A percentile compares a stretch with the other conserved stretches of the same genome.
Conservation (phyloP, 768 basidiomycete genomes). For the Austroboletus festivus region DNA sequence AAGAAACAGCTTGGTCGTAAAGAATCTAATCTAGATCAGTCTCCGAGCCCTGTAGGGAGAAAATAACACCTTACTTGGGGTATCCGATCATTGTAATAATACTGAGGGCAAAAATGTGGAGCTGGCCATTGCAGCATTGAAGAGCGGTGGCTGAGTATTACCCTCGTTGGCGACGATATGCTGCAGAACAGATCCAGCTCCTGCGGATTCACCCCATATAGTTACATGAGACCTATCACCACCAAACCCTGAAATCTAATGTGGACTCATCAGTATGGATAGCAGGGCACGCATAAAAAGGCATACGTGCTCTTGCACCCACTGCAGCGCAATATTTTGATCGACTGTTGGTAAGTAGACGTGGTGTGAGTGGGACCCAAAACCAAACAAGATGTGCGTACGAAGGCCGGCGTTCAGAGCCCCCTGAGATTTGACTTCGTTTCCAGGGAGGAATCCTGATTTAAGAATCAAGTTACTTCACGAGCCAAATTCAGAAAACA, state of each 20-base stretch:
- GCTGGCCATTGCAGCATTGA: constrained; percentile 32
- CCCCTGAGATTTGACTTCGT: constrained; percentile 29
- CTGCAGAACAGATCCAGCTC: constrained; percentile 34
- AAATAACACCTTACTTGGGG: constrained; percentile 23
- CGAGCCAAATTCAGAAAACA: neutral
- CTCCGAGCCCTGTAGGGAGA: neutral
- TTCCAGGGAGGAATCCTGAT: constrained; percentile 33
- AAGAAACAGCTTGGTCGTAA: constrained; percentile 11
- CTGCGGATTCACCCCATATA: constrained; percentile 37
- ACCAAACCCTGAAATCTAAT: constrained; percentile 33
- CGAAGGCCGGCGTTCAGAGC: constrained; percentile 35
- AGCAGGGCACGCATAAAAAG: neutral
- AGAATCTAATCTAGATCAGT: constrained; percentile 9
- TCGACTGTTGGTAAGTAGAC: constrained; percentile 28
- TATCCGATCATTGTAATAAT: constrained; percentile 29
- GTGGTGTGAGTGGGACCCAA: neutral
- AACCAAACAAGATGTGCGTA: constrained; percentile 9
- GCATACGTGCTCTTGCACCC: constrained; percentile 35
- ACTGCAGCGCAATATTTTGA: constrained; percentile 33
- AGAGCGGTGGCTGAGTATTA: constrained; percentile 32
- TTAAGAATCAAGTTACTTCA: neutral
- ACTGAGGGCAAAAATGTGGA: constrained; percentile 34
- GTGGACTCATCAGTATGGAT: neutral
- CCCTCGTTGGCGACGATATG: constrained; percentile 35
- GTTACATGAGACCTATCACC: constrained; percentile 33